Percentiles rank a stretch among this genome's conserved stretches.
Evolutionary conservation across 306 rosid species (phyloP).

Genomic region (Gleditsia sinensis): DNA sequence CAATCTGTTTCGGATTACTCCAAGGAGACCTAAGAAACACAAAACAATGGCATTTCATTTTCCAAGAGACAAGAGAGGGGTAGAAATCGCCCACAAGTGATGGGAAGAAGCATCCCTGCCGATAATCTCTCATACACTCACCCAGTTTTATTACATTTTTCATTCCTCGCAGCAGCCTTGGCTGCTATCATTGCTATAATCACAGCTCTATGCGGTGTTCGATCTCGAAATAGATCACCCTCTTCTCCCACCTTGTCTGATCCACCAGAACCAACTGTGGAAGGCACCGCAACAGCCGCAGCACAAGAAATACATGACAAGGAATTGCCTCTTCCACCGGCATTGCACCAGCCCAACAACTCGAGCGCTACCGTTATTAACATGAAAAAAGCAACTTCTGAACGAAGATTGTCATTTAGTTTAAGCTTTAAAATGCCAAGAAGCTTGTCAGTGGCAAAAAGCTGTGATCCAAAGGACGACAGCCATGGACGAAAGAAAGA

Average conservation of each 20-base stretch:
- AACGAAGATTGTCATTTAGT: slow-evolving; percentile 41
- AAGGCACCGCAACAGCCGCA: background rate
- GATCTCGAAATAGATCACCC: slow-evolving; percentile 37
- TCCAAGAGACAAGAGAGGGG: background rate
- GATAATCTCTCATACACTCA: slow-evolving; percentile 40
- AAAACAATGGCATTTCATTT: background rate
- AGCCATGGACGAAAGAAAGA: slow-evolving; percentile 18
- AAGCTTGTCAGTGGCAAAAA: slow-evolving; percentile 54
- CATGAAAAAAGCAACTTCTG: slow-evolving; percentile 47
- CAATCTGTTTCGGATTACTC: slow-evolving; percentile 44
- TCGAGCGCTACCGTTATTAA: background rate
- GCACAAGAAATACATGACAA: slow-evolving; percentile 21
- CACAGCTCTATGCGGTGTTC: slow-evolving; percentile 50
- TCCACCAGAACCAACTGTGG: background rate
- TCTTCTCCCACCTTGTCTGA: background rate
- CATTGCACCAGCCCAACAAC: slow-evolving; percentile 30
- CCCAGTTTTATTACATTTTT: slow-evolving; percentile 42
- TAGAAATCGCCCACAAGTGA: slow-evolving; percentile 27
- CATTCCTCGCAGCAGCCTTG: slow-evolving; percentile 47
- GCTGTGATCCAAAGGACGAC: slow-evolving; percentile 36
- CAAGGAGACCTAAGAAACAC: background rate
- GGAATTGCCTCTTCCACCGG: slow-evolving; percentile 58
- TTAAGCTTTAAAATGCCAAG: slow-evolving; percentile 52
- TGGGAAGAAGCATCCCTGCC: slow-evolving; percentile 70
- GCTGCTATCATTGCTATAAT: slow-evolving; percentile 55